phyloP scores from a whole-genome alignment of 2,329 filamentous ascomycete genomes.

The Pseudogymnoascus sp. region DNA sequence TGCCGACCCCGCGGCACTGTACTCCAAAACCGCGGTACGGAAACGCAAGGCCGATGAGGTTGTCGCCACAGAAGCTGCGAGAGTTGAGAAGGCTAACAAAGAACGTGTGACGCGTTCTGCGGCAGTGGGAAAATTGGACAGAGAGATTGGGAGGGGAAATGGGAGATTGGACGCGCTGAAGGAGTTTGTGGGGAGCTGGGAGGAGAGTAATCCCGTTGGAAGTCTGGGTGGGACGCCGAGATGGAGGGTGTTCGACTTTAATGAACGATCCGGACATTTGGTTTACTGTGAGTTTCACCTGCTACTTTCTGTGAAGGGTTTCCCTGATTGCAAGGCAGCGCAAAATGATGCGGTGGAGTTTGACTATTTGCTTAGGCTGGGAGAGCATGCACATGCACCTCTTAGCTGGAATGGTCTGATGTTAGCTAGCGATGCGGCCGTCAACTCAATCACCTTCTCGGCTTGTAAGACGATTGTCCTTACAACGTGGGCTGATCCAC shows the following conservation, averaged over 20 bases:
- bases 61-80: conserved; percentile 15
- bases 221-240: background rate
- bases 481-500: background rate
- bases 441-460: background rate
- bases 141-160: conserved; percentile 14
- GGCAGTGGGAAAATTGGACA: background rate
- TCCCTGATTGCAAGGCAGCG: background rate
- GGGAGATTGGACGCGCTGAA: conserved; percentile 15
- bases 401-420: background rate
- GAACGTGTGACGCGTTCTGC: conserved; percentile 20
- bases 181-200: conserved; percentile 32
- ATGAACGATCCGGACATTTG: background rate
- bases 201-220: conserved; percentile 33
- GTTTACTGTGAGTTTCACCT: background rate
- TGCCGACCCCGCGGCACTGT: conserved; percentile 46
- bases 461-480: background rate
- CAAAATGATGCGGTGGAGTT: background rate
- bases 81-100: conserved; percentile 12
- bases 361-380: background rate
- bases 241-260: conserved; percentile 2
- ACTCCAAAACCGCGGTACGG: conserved; percentile 54
- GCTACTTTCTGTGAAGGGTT: background rate
- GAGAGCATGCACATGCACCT: background rate
- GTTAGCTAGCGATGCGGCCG: background rate
- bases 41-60: conserved; percentile 44